Percentiles rank a stretch among this genome's conserved stretches.
Evolutionary conservation across 2,329 filamentous ascomycete genomes (phyloP).

Genomic region (Exophiala xenobiotica): DNA sequence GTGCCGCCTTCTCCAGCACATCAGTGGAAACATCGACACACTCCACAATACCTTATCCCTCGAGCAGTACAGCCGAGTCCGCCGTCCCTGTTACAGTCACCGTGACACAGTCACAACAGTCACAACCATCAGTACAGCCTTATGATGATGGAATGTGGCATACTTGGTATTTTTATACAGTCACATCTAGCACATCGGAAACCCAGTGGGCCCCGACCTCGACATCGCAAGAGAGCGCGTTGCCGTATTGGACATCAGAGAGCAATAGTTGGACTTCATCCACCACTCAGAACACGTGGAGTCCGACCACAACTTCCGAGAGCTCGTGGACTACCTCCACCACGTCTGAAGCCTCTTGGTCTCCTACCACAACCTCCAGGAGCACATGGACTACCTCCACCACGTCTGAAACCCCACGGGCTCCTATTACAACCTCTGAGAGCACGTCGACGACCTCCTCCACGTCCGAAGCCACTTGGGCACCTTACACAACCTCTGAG

Average conservation of each 20-base stretch:
- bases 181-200: slow-evolving; percentile 7
- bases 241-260: not conserved
- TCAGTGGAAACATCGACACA: not conserved
- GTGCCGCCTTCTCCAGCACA: not conserved
- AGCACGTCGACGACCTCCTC: not conserved
- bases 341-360: slow-evolving; percentile 1
- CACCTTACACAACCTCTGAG: not conserved
- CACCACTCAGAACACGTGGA: not conserved
- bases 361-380: slow-evolving; percentile 9
- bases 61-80: not conserved
- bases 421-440: not conserved
- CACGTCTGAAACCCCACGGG: not conserved
- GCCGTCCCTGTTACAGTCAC: slow-evolving; percentile 19
- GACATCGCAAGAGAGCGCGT: not conserved
- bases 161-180: slow-evolving; percentile 32
- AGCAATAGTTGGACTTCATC: slow-evolving; percentile 3
- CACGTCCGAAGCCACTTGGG: not conserved
- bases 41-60: not conserved
- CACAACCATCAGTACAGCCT: slow-evolving; percentile 15
- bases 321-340: not conserved
- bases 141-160: slow-evolving; percentile 36
- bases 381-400: not conserved
- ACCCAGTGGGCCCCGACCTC: slow-evolving; percentile 9
- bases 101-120: slow-evolving; percentile 25
- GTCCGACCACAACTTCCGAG: not conserved